Percentiles rank a stretch among this genome's conserved stretches.
phyloP scores from a whole-genome alignment of 2,329 filamentous ascomycete genomes.

The Trichoderma sp. region DNA sequence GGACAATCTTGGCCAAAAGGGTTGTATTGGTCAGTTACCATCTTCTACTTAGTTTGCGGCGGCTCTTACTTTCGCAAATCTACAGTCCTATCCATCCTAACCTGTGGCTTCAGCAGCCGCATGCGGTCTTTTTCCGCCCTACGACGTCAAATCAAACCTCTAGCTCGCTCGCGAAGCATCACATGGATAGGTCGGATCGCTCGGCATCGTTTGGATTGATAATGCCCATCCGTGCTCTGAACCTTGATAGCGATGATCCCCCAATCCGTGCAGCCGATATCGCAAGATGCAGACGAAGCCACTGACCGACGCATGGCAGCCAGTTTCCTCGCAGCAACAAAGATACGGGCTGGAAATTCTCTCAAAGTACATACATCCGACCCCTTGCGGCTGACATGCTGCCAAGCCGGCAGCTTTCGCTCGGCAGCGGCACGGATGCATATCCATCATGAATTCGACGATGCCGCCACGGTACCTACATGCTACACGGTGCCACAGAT shows the following conservation, averaged over 20 bases:
- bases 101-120: not conserved
- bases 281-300: not conserved
- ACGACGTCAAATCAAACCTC: not conserved
- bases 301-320: not conserved
- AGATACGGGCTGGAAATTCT: not conserved
- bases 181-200: not conserved
- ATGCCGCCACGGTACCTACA: not conserved
- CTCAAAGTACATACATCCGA: not conserved
- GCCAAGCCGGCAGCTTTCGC: constrained; percentile 20
- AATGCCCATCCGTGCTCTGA: not conserved
- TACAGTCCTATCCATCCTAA: not conserved
- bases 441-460: not conserved
- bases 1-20: not conserved
- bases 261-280: constrained; percentile 22
- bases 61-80: not conserved
- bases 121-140: not conserved
- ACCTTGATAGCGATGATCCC: not conserved
- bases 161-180: not conserved
- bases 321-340: not conserved
- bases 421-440: constrained; percentile 1
- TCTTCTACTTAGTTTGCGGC: not conserved
- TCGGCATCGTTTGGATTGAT: not conserved
- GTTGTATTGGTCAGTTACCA: not conserved
- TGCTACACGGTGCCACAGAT: not conserved
- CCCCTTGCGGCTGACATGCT: constrained; percentile 8